Base-by-base conservation (phyloP, 441 rosid species). In the Biscutella laevigata region DNA sequence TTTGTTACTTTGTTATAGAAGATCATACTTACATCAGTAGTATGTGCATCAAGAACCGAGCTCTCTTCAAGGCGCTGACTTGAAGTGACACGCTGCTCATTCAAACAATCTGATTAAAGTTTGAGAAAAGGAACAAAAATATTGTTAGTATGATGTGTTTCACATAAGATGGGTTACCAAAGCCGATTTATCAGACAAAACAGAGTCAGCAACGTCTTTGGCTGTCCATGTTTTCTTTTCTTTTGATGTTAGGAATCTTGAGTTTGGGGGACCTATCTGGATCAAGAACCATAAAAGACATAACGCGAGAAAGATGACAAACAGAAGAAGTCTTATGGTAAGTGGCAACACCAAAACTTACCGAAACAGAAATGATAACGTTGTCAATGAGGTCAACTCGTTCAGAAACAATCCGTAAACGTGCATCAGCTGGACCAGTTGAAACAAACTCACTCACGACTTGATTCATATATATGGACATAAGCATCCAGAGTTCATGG, bases 241-340 rank as follows among this genome's bases (percentile, higher is more conserved):
- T 68, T 86, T 81, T 6, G 88, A 76, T 59, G 83, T 86, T 69
- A n/a, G n/a, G n/a, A 86, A 64, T 62, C 74, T 76, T 59, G 65
- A 50, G 79, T 82, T 86, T 12, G 94, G 95, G 42, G 95, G 97
- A 72, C 92, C 92, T 79, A 90, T 73, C 97, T 90, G 97, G 74
- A 80, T 65, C 61, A 71, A 75, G 61, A 46, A 52, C 58, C 44
- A 46, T 52, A 64, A 66, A 66, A 46, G 30, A 66, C 57, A 76
- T 45, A 52, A 69, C 55, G 35, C 40, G 22, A 49, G 41, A 53
- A 28, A 45, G 10, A 33, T 27, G 50, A 24, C 15, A 57, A 57
- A 21, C 14, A n/a, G 8, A 37, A 17, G 43, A 7, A 49, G 45
- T 21, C 11, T 26, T 12, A n/a, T 21, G 45, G 61, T 44, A 63